Conservation (phyloP, 1,284 basidiomycete species). For the Paramarasmius palmivorus region DNA sequence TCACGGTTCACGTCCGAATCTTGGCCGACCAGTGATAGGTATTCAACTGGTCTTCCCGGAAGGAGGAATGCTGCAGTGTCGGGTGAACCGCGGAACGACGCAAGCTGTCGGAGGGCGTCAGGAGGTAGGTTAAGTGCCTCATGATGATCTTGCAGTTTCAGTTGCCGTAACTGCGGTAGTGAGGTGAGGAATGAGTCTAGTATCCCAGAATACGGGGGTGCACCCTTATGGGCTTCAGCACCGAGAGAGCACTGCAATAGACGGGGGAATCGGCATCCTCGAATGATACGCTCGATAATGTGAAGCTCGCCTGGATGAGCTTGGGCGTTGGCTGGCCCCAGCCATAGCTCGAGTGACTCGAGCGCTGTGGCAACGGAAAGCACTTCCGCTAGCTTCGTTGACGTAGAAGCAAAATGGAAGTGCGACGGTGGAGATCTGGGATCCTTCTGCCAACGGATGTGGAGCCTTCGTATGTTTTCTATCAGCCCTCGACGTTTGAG, state of each 20-base stretch:
- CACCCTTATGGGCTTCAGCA: conserved; percentile 45
- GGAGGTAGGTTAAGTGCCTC: conserved; percentile 36
- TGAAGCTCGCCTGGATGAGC: conserved; percentile 31
- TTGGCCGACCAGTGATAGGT: conserved; percentile 55
- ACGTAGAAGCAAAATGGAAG: conserved; percentile 31
- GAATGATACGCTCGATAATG: conserved; percentile 40
- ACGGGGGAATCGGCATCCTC: conserved; percentile 33
- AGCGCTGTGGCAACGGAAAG: conserved; percentile 43
- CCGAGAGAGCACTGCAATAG: conserved; percentile 53
- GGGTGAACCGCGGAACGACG: conserved; percentile 59
- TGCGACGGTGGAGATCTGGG: conserved; percentile 26
- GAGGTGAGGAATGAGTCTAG: conserved; percentile 45
- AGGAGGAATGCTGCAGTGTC: conserved; percentile 57
- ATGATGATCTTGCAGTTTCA: conserved; percentile 52
- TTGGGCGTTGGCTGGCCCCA: conserved; percentile 44
- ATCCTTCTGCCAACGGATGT: conserved; percentile 54
- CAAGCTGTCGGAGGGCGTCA: conserved; percentile 43
- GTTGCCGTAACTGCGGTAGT: conserved; percentile 43
- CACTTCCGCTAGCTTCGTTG: conserved; percentile 32
- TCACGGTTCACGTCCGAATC: conserved; percentile 53
- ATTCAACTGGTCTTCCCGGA: conserved; percentile 57
- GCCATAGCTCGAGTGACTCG: conserved; percentile 56
- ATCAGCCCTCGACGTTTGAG: conserved; percentile 43
- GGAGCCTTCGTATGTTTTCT: conserved; percentile 44
- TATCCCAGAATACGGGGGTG: conserved; percentile 38